phyloP scores from a whole-genome alignment of 164 flowering plant genomes.

The Umbellularia californica region DNA sequence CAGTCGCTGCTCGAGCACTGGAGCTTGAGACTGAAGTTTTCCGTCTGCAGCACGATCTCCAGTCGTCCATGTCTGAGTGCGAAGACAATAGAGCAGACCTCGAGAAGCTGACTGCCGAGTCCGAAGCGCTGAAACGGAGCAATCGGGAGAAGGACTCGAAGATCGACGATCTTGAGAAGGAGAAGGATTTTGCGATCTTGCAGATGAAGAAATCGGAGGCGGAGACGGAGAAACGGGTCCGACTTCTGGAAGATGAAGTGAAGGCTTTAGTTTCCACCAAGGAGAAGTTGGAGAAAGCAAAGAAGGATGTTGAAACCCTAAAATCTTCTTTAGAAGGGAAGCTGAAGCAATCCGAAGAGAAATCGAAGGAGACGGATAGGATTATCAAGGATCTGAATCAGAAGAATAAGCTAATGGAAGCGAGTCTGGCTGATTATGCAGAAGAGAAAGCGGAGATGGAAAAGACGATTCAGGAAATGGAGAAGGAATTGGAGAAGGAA shows the following conservation, averaged over 20 bases:
- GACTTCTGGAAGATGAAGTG: constrained; percentile 16
- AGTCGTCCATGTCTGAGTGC: constrained; percentile 31
- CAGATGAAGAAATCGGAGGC: constrained; percentile 18
- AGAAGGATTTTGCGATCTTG: constrained; percentile 23
- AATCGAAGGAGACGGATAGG: constrained; percentile 27
- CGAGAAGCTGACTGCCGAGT: constrained; percentile 21
- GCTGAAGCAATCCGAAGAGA: not conserved
- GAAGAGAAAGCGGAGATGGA: constrained; percentile 18
- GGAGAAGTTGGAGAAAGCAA: constrained; percentile 19
- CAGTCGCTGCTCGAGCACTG: constrained; percentile 34
- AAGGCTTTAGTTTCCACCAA: constrained; percentile 22
- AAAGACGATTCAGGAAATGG: constrained; percentile 18
- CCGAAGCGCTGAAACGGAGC: constrained; percentile 20
- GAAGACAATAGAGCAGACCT: constrained; percentile 39
- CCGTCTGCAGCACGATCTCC: constrained; percentile 62
- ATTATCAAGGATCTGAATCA: constrained; percentile 12
- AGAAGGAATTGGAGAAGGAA: not conserved
- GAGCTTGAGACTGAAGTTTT: constrained; percentile 63
- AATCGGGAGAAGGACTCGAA: constrained; percentile 29
- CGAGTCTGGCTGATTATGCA: not conserved
- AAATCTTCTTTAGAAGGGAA: constrained; percentile 15
- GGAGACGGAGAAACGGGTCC: constrained; percentile 8
- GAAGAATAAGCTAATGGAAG: constrained; percentile 18
- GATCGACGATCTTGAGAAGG: constrained; percentile 32
- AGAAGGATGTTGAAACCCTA: constrained; percentile 15